Percentiles rank a stretch among this genome's conserved stretches.
These are phyloP conservation scores for Rhododendron griersonianum DNA, from an alignment of 148 eudicot species.

Conservation along the genomic window DNA sequence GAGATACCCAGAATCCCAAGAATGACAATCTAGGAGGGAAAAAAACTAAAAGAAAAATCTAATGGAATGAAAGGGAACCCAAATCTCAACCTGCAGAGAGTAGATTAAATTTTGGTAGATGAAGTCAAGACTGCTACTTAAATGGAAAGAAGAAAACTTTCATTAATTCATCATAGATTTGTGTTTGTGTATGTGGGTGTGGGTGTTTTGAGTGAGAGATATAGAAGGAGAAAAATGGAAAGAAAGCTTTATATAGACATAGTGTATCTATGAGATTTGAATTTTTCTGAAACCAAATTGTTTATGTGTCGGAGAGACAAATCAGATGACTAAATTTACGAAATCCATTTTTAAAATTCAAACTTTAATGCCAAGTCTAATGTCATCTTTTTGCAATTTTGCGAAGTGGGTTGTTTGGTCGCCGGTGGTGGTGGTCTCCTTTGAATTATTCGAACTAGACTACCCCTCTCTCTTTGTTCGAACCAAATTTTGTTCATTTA, in stretches of 20 bases:
- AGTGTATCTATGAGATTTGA: slow-evolving; percentile 19
- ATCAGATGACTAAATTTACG: slow-evolving; percentile 6
- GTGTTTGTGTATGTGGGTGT: background rate
- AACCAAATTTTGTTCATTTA: no score
- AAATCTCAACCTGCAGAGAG: slow-evolving; percentile 12
- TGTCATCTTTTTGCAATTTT: no score
- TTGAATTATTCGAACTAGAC: no score
- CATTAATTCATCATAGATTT: slow-evolving; percentile 28
- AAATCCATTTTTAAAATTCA: slow-evolving; percentile 18
- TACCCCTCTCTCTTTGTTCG: no score
- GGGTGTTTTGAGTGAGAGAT: background rate
- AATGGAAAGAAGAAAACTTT: slow-evolving; percentile 21
- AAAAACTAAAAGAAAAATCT: background rate
- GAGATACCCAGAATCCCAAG: background rate
- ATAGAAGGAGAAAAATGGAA: background rate
- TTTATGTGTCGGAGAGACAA: slow-evolving; percentile 27
- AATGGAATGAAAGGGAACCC: background rate
- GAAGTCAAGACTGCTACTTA: slow-evolving; percentile 20
- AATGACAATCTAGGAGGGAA: background rate
- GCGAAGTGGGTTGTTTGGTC: no score
- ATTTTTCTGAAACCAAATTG: slow-evolving; percentile 26
- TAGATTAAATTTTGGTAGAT: slow-evolving; percentile 20
- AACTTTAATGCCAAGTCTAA: background rate
- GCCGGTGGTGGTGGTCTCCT: no score
- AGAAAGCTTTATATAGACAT: background rate